These are phyloP conservation scores for Otatea glauca DNA, from an alignment of 176 grass and related monocot species.

Conservation along the genomic window DNA sequence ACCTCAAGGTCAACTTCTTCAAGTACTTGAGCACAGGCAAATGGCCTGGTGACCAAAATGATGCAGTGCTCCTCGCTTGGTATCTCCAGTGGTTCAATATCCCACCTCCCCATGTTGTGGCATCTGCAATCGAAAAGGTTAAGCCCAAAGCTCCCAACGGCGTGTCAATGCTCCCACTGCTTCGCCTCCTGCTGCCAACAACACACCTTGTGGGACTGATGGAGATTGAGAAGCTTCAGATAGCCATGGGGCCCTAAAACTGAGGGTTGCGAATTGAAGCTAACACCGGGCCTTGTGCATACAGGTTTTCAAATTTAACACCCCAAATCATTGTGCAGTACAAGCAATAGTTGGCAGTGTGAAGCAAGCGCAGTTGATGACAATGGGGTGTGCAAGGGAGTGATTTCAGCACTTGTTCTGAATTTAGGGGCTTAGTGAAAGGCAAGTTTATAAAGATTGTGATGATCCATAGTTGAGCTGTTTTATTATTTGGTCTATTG, in stretches of 20 bases:
- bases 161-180: slow-evolving; percentile 70
- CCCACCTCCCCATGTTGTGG: slow-evolving; percentile 70
- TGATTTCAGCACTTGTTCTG: no score
- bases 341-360: background rate
- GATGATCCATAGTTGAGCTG: no score
- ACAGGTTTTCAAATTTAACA: background rate
- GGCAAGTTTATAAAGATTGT: no score
- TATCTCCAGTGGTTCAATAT: slow-evolving; percentile 94
- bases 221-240: slow-evolving; percentile 74
- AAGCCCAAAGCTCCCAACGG: slow-evolving; percentile 33
- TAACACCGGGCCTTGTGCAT: background rate
- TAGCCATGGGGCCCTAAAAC: slow-evolving; percentile 30
- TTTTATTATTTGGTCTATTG: no score
- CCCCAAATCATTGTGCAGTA: background rate
- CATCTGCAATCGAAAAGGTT: slow-evolving; percentile 53
- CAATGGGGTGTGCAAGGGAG: no score
- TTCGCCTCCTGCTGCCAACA: slow-evolving; percentile 66
- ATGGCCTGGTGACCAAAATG: slow-evolving; percentile 63
- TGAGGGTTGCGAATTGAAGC: background rate
- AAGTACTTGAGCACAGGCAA: slow-evolving; percentile 65
- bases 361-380: background rate
- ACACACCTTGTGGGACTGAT: slow-evolving; percentile 65
- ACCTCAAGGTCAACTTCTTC: slow-evolving; percentile 50
- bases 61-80: slow-evolving; percentile 69
- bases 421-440: no score